Conservation (phyloP, 2,329 filamentous ascomycete genomes). For the Pseudogymnoascus sp. region DNA sequence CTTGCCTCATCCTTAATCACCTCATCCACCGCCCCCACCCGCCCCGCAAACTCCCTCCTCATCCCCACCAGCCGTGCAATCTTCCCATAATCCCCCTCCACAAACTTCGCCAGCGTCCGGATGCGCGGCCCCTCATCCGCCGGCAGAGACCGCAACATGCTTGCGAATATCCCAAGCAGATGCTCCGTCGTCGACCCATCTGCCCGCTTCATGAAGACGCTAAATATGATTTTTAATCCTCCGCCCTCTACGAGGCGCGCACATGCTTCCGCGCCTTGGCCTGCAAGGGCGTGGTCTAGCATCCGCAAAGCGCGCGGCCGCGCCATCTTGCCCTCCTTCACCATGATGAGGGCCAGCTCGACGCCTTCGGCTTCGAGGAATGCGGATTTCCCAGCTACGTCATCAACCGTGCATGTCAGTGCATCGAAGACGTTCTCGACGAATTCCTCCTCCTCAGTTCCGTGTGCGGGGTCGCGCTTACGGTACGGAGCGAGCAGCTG, state of each 20-base stretch:
- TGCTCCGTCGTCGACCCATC: constrained; percentile 66
- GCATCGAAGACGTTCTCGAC: constrained; percentile 90
- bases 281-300: constrained; percentile 72
- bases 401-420: constrained; percentile 72
- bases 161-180: constrained; percentile 75
- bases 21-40: constrained; percentile 55
- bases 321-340: constrained; percentile 79
- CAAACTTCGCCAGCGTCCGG: constrained; percentile 83
- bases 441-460: constrained; percentile 86
- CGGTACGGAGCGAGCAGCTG: constrained; percentile 81
- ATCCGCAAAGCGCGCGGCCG: constrained; percentile 71
- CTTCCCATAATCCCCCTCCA: constrained; percentile 91
- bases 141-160: constrained; percentile 71
- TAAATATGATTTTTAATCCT: constrained; percentile 78
- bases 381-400: constrained; percentile 64
- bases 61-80: constrained; percentile 63
- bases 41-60: constrained; percentile 61
- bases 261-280: constrained; percentile 58
- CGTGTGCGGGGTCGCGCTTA: constrained; percentile 75
- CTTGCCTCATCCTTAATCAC: constrained; percentile 53
- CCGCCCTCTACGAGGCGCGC: constrained; percentile 72
- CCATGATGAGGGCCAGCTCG: constrained; percentile 85
- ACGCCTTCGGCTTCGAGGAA: constrained; percentile 88
- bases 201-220: constrained; percentile 78
- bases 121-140: constrained; percentile 73